phyloP scores from a whole-genome alignment of 176 grass and related monocot genomes.

The Ensete glaucum region DNA sequence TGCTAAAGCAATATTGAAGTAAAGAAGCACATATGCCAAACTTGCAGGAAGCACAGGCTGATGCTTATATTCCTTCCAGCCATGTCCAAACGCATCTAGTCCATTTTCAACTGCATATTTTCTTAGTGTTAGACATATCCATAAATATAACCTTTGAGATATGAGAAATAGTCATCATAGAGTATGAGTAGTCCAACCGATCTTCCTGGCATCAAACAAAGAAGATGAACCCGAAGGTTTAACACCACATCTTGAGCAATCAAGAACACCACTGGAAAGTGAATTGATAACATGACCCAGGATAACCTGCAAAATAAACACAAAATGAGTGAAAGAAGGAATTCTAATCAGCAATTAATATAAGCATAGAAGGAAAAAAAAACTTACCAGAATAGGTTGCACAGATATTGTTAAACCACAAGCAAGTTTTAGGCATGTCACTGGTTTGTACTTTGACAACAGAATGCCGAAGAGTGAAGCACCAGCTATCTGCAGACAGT shows the following conservation, averaged over 20 bases:
- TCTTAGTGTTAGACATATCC: conserved; percentile 24
- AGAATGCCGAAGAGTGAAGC: conserved; percentile 88
- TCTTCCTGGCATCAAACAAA: conserved; percentile 48
- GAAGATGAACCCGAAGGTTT: conserved; percentile 47
- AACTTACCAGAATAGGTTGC: conserved; percentile 76
- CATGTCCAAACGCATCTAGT: conserved; percentile 60
- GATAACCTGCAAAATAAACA: conserved; percentile 59
- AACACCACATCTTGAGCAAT: conserved; percentile 52
- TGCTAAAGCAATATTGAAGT: conserved; percentile 88
- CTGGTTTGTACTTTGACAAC: conserved; percentile 67
- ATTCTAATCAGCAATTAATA: conserved; percentile 6
- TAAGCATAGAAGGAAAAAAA: conserved; percentile 13
- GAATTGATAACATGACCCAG: conserved; percentile 82
- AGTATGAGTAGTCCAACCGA: conserved; percentile 42
- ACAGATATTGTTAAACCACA: conserved; percentile 67
- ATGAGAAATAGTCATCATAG: neutral
- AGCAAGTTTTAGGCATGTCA: conserved; percentile 82
- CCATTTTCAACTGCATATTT: conserved; percentile 68
- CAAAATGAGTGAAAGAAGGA: conserved; percentile 6
- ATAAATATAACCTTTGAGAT: conserved; percentile 19
- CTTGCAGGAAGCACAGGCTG: conserved; percentile 92
- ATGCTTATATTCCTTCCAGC: conserved; percentile 88
- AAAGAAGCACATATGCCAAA: conserved; percentile 81
- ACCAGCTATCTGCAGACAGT: conserved; percentile 54
- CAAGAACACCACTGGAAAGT: conserved; percentile 65